Evolutionary conservation across 441 rosid species (phyloP), one percentile per base, ranked within the genome.

Genomic region (Populus hybrid): DNA sequence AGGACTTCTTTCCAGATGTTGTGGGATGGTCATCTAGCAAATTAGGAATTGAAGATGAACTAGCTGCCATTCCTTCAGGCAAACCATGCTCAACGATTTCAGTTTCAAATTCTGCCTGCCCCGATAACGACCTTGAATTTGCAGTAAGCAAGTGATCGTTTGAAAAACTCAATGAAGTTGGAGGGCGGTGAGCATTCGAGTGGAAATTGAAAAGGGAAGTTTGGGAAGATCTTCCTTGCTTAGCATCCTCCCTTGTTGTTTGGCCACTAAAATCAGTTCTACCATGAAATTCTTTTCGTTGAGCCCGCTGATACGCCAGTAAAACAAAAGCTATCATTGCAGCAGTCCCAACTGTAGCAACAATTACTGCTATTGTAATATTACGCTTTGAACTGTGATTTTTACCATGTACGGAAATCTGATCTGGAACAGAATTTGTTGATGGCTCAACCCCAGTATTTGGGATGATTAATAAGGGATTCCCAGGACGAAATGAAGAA

Each of bases 111-210:
- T 86, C 92, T 53, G 89, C 80, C 78, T 83, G 90, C 78, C 90
- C 94, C 3, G 96, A 91, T 76, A 95, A 84, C 65, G 98, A 87
- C 85, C 95, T 83, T 68, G 99, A 90, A 82, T 93, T 90, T 61
- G 95, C 73, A 72, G 91, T 88, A 80, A 95, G 95, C 87, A 95
- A 83, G 89, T 88, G 97, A 84, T 91, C 96, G 69, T 95, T 90
- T 16, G 99, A 95, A 84, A 93, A 93, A 84, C 97, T 91, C 85
- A 89, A 82, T 4, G 97, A 92, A 64, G 91, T 77, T 50, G 89
- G 87, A 14, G 86, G 92, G 24, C 83, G 86, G 77, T 81, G 93
- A 77, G 65, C 86, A 77, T 84, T 89, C 50, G 93, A 74, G 75
- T 88, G 89, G 85, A 92, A 89, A 74, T 88, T 90, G 83, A 92